Evolutionary conservation across 225 moss, liverwort and hornwort species (phyloP).

Genomic region (Pseudoscleropodium purum): DNA sequence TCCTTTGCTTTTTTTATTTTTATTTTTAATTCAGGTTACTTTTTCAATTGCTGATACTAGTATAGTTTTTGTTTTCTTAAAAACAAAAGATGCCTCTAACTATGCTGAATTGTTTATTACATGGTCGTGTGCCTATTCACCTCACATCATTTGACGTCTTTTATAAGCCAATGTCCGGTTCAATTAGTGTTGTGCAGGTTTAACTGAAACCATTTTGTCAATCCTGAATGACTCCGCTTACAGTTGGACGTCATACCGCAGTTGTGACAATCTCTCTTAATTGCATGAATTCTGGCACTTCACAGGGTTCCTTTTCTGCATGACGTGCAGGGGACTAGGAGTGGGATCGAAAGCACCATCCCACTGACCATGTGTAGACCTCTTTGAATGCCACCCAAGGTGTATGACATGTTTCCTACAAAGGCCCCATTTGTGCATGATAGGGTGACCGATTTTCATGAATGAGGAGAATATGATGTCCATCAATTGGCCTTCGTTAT

Average conservation of each 20-base stretch:
- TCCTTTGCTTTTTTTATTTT: too few species aligned
- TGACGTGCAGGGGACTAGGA: not conserved
- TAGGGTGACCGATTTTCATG: too few species aligned
- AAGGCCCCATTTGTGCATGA: too few species aligned
- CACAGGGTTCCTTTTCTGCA: not conserved
- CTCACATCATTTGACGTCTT: not conserved
- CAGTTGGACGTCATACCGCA: not conserved
- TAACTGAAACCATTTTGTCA: not conserved
- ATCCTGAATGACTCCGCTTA: not conserved
- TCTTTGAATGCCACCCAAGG: not conserved
- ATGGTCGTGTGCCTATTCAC: accelerated
- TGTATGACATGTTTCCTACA: too few species aligned
- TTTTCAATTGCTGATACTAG: not conserved
- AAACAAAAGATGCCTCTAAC: too few species aligned
- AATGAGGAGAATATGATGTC: too few species aligned
- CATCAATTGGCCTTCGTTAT: too few species aligned
- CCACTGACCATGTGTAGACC: accelerated
- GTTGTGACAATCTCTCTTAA: not conserved
- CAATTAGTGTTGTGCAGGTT: not conserved
- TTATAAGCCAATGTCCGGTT: not conserved
- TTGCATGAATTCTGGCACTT: not conserved
- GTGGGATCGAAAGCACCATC: not conserved
- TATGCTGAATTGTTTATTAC: not conserved
- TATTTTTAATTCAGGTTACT: not conserved
- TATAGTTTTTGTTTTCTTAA: too few species aligned